These are phyloP conservation scores for Gardenia jasminoides DNA, from an alignment of 257 asterid genomes.

Conservation along the genomic window DNA sequence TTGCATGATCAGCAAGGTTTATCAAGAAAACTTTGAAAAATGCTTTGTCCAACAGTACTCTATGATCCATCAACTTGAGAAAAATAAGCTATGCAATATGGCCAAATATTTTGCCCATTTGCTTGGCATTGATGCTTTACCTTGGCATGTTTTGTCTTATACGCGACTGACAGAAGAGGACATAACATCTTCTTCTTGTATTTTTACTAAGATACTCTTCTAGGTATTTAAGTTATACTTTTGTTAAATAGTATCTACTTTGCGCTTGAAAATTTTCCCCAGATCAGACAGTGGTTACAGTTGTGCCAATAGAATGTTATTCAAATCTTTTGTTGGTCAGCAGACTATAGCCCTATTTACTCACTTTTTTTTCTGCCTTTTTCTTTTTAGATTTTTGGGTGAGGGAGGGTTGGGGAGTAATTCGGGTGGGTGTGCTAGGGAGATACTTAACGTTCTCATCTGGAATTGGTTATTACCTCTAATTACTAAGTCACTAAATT, in stretches of 20 bases:
- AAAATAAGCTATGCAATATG: slow-evolving; percentile 82
- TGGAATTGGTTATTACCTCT: slow-evolving; percentile 4
- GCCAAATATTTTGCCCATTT: slow-evolving; percentile 93
- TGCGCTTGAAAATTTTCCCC: background rate
- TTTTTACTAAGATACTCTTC: slow-evolving; percentile 88
- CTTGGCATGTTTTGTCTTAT: slow-evolving; percentile 83
- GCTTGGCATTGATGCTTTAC: slow-evolving; percentile 79
- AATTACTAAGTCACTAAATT: background rate
- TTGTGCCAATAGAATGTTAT: too few species aligned
- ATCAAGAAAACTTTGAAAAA: slow-evolving; percentile 84
- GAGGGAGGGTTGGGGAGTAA: too few species aligned
- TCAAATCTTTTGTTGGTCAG: too few species aligned
- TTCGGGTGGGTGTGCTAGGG: background rate
- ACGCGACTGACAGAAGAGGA: slow-evolving; percentile 94
- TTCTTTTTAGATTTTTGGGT: too few species aligned
- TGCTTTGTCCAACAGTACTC: slow-evolving; percentile 88
- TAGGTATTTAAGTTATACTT: slow-evolving; percentile 49
- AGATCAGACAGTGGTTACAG: too few species aligned
- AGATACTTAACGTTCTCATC: background rate
- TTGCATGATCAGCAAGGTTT: slow-evolving; percentile 79
- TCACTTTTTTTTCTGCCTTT: too few species aligned
- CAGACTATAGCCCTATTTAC: too few species aligned
- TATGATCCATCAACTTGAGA: slow-evolving; percentile 87
- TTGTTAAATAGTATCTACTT: background rate
- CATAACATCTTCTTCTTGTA: slow-evolving; percentile 93